These are phyloP conservation scores for Scheffersomyces lignicola DNA, from an alignment of 1,139 yeast species.

Conservation along the genomic window DNA sequence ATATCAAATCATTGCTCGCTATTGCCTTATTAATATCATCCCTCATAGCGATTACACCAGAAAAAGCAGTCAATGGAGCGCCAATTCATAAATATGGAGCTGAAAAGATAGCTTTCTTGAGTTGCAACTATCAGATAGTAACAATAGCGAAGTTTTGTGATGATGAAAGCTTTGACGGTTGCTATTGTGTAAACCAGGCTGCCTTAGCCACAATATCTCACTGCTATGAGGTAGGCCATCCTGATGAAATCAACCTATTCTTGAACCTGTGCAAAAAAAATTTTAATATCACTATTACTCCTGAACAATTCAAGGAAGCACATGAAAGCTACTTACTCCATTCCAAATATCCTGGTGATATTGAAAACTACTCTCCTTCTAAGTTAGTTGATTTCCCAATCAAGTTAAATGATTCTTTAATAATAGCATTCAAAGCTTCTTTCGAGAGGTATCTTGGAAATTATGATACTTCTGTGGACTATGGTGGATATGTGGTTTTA, in stretches of 20 bases:
- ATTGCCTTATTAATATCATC: slow-evolving; percentile 20
- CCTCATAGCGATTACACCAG: slow-evolving; percentile 30
- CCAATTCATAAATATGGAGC: slow-evolving; percentile 33
- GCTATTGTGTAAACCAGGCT: slow-evolving; percentile 30
- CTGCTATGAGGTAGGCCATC: slow-evolving; percentile 31
- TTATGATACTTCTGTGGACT: slow-evolving; percentile 35
- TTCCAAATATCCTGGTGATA: slow-evolving; percentile 24
- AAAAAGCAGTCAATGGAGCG: slow-evolving; percentile 33
- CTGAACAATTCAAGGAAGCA: slow-evolving; percentile 29
- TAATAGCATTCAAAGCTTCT: slow-evolving; percentile 19
- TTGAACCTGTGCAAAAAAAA: slow-evolving; percentile 26
- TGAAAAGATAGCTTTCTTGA: slow-evolving; percentile 29
- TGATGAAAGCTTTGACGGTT: slow-evolving; percentile 13
- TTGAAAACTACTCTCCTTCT: slow-evolving; percentile 20
- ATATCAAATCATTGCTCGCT: slow-evolving; percentile 14
- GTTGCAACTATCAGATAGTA: slow-evolving; percentile 31
- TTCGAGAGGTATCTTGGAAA: slow-evolving; percentile 42
- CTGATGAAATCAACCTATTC: slow-evolving; percentile 23
- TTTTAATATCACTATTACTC: slow-evolving; percentile 27
- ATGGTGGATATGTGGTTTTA: slow-evolving; percentile 28
- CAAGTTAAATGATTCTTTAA: slow-evolving; percentile 21
- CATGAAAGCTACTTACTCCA: slow-evolving; percentile 39
- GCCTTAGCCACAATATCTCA: slow-evolving; percentile 45
- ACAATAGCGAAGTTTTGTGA: slow-evolving; percentile 27
- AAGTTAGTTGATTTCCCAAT: slow-evolving; percentile 24